Evolutionary conservation across 2,329 filamentous ascomycete genomes (phyloP), one percentile per base, ranked within the genome.

Genomic region (Venturia pyrina): DNA sequence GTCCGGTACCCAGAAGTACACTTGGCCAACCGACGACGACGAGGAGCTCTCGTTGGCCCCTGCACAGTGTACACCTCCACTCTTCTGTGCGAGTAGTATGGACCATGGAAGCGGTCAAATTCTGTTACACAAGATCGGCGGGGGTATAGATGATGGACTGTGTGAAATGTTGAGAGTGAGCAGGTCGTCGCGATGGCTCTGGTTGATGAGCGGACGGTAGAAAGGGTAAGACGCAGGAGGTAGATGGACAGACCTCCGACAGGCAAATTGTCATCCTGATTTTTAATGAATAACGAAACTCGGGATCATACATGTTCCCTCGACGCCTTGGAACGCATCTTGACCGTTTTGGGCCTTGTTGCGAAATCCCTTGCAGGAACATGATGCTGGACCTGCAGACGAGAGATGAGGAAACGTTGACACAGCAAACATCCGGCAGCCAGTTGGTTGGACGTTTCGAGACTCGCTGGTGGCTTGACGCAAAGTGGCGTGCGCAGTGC

Each of bases 181-280:
- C 28, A 59, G 15, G 28, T 59, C 19, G 32, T 59, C 28, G 32
- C 53, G 53, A 59, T 59, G 32, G 48, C 21, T 37, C 53, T 11
- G n/a, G 28, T 37, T 11, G n/a, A 10, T 5, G 28, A 59, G 5
- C 13, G 53, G 32, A n/a, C 7, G 53, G 17, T 59, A 3, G 15
- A 40, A 37, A 37, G 15, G 53, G 24, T 13, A 37, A 59, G 15
- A 17, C 53, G 53, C 53, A 59, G 28, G 32, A 59, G 28, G 28
- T 59, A 59, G 53, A 59, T 37, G 53, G 32, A 17, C 28, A 59
- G 32, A 59, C 7, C 1, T 59, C 53, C 53, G 28, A 10, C 53
- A 37, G 53, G 37, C 53, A 59, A n/a, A 59, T 59, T 59, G 53
- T n/a, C 53, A 59, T 59, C 53, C 53, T 40, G 28, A 59, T 37